phyloP scores from a whole-genome alignment of 352 stramenopile genomes.

The Globisporangium acanthophoron region DNA sequence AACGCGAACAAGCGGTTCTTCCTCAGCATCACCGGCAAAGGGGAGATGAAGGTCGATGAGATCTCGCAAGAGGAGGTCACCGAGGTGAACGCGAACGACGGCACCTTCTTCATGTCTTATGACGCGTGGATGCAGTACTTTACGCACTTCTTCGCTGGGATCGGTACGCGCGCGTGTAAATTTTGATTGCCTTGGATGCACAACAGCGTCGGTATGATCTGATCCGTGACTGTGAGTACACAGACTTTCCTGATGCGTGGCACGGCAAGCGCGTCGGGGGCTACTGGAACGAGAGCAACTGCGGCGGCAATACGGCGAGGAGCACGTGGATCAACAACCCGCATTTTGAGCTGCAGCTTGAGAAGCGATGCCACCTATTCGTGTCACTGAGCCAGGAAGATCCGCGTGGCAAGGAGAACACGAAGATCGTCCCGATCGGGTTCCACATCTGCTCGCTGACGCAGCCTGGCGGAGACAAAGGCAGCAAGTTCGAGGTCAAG shows the following conservation, averaged over 20 bases:
- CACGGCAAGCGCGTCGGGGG: constrained; percentile 73
- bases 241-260: constrained; percentile 87
- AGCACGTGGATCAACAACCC: constrained; percentile 89
- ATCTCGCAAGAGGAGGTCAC: constrained; percentile 72
- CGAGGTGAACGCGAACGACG: constrained; percentile 81
- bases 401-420: constrained; percentile 57
- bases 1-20: constrained; percentile 68
- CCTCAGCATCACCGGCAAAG: constrained; percentile 41
- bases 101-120: constrained; percentile 91
- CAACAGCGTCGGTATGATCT: neutral
- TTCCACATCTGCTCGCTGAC: constrained; percentile 76
- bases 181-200: neutral
- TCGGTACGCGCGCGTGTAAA: constrained; percentile 38
- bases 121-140: constrained; percentile 86
- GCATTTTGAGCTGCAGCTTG: constrained; percentile 65
- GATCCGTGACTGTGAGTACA: neutral
- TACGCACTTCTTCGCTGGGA: constrained; percentile 88
- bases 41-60: constrained; percentile 49
- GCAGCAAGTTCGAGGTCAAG: constrained; percentile 52
- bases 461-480: constrained; percentile 17
- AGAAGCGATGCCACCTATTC: constrained; percentile 60
- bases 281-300: constrained; percentile 71
- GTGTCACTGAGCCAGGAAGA: constrained; percentile 80
- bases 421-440: constrained; percentile 72
- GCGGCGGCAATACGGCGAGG: constrained; percentile 72